Percentiles rank a stretch among this genome's conserved stretches.
These are phyloP conservation scores for Cutaneotrichosporon sp. DNA, from an alignment of 1,284 basidiomycete genomes.

Conservation along the genomic window DNA sequence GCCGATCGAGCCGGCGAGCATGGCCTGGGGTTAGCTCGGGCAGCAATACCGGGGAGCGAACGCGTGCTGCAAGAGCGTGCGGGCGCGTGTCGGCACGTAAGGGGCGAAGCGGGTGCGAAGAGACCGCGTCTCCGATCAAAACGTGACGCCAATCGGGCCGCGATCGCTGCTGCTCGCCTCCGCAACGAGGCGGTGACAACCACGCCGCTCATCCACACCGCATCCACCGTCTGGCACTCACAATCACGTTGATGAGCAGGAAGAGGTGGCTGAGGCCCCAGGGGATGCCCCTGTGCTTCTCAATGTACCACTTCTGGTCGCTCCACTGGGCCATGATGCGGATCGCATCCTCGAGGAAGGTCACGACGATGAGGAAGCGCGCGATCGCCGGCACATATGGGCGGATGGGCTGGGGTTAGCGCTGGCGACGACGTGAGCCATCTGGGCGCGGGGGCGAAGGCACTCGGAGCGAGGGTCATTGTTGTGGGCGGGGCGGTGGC, in stretches of 20 bases:
- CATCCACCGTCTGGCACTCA: constrained; percentile 57
- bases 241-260: constrained; percentile 86
- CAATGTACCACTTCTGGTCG: constrained; percentile 96
- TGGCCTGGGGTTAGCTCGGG: constrained; percentile 64
- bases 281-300: constrained; percentile 92
- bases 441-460: not conserved
- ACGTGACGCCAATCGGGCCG: not conserved
- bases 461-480: not conserved
- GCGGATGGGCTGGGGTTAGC: constrained; percentile 66
- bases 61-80: not conserved
- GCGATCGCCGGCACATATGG: constrained; percentile 94
- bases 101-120: not conserved
- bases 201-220: not conserved
- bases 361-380: constrained; percentile 96
- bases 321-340: constrained; percentile 92
- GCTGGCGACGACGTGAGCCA: not conserved
- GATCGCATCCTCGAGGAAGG: constrained; percentile 92
- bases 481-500: not conserved
- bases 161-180: not conserved
- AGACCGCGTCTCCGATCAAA: not conserved
- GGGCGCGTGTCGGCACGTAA: no score
- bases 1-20: constrained; percentile 82
- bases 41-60: not conserved
- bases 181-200: not conserved
- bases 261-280: constrained; percentile 94